Evolutionary conservation across 2,329 filamentous ascomycete genomes (phyloP), one percentile per base, ranked within the genome.

Genomic region (Alternaria consortialis): DNA sequence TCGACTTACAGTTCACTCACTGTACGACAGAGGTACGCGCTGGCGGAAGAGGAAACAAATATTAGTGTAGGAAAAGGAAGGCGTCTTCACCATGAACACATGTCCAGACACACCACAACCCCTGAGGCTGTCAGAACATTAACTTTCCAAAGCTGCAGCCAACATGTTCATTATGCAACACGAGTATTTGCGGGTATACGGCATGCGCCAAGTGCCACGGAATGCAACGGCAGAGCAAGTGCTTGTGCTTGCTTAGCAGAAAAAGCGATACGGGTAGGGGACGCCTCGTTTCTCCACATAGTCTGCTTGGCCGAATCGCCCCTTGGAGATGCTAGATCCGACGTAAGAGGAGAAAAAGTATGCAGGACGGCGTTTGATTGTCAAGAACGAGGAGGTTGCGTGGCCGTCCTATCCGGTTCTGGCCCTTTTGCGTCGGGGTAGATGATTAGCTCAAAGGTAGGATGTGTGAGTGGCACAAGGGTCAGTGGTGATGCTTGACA

Each of bases 381-480:
- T 47, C 39, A 27, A 47, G 27, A 13, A 8, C 27, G 39, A 31
- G 23, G 34, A 29, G 25, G 5, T 13, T 15, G 11, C 11, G 11
- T 25, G 20, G 40, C 32, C 32, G 53, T 42, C 39, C 20, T 47
- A 29, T 31, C 48, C 20, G 47, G 23, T n/a, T 34, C 17, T 58
- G 37, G 32, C 39, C 39, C 11, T 32, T 46, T 31, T 13, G 13
- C 20, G 27, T 27, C 37, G 23, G 44, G 53, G 39, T 25, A 43
- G n/a, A 48, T 53, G 11, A 37, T 23, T 50, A 27, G 15, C 17
- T 17, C 25, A 11, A 37, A 27, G 15, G 27, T 53, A 8, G 23
- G n/a, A 51, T 46, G 36, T 47, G 15, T 51, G 53, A 56, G 48
- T 37, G 36, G 40, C 13, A 52, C 53, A 48, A 20, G 44, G 48